Base-by-base conservation (phyloP, 768 basidiomycete genomes). In the Russula sp. region DNA sequence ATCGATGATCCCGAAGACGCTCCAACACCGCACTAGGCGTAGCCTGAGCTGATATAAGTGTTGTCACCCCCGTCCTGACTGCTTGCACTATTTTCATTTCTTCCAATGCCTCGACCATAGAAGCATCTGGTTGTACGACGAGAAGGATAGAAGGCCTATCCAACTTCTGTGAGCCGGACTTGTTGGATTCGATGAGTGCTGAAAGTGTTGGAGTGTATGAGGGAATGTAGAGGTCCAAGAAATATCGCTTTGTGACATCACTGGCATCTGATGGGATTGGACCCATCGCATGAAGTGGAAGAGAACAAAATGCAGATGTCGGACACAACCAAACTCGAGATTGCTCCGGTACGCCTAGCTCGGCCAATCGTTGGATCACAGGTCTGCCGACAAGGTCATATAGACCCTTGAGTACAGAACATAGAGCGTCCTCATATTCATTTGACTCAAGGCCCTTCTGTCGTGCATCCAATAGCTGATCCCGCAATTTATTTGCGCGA, bases 401-500 rank as follows among this genome's bases (percentile, higher is more conserved):
- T 5, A 66, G 34, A 5, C 54, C 46, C 22, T 22, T 13, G 18
- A 61, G 60, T 2, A 58, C 55, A 13, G 13, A 25, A 14, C n/a
- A 2, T 8, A 63, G 22, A 7, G 42, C 32, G 0, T 16, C 16
- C 0, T 36, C 53, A 35, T 60, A 48, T 38, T 54, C 29, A 9
- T 7, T 7, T 13, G 49, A 51, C 2, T 59, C 50, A 7, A 58
- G 48, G 13, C 48, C 57, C 10, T 13, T 25, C 1, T 42, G 20
- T 22, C 32, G 38, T 8, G 39, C 32, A 5, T 13, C n/a, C 13
- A 58, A n/a, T 32, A 58, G 8, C 2, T 16, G 11, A 42, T 50
- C 29, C 13, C 18, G 38, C 13, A 83, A 70, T 81, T 73, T 16
- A 72, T 79, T 29, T 78, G 81, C 73, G 13, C 25, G 52, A 11